A percentile compares a stretch with the other conserved stretches of the same genome.
Conservation (phyloP, 2,329 filamentous ascomycete species). For the Diaporthe longicolla region DNA sequence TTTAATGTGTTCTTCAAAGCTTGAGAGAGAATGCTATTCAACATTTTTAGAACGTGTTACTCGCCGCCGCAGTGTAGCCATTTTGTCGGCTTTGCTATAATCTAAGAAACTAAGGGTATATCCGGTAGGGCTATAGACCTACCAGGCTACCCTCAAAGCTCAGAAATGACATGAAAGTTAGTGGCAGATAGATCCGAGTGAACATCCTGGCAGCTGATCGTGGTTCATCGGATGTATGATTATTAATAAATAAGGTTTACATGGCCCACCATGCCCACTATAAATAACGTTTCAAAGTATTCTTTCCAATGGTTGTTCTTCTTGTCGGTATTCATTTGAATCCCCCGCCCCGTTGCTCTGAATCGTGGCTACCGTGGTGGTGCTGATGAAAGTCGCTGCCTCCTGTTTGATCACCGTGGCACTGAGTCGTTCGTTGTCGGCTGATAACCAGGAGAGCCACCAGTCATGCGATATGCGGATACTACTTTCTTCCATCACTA, state of each 20-base stretch:
- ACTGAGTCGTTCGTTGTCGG: slow-evolving; percentile 6
- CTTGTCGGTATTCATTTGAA: neutral
- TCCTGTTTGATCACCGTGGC: neutral
- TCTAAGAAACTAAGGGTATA: no score
- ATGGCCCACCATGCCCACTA: neutral
- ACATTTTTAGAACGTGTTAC: neutral
- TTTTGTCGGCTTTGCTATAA: neutral
- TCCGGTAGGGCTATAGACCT: no score
- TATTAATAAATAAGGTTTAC: neutral
- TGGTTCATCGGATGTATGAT: neutral
- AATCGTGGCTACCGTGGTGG: neutral
- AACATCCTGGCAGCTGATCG: neutral
- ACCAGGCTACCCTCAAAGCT: no score
- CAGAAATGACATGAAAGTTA: neutral
- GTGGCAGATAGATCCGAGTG: neutral
- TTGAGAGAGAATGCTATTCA: neutral
- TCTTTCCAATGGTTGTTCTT: neutral
- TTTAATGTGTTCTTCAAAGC: neutral
- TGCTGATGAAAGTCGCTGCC: neutral
- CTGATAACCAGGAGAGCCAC: neutral
- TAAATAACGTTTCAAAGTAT: neutral
- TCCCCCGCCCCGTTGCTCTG: neutral
- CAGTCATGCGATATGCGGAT: neutral
- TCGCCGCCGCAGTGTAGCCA: neutral
- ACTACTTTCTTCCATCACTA: neutral